Base-by-base conservation (phyloP, 108 stramenopile species). In the Bacterosira constricta region DNA sequence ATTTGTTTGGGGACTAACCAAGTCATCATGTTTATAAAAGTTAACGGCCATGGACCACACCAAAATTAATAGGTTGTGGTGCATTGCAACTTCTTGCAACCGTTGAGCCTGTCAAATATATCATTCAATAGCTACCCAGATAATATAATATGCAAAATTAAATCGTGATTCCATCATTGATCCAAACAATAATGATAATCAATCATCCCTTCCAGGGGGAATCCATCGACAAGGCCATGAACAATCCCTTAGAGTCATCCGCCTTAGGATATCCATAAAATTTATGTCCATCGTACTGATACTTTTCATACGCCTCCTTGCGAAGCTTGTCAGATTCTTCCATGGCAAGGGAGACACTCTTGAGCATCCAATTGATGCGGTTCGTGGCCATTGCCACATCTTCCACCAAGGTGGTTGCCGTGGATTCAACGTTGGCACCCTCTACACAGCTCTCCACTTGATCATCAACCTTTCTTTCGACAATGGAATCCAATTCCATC, bases 301-400 rank as follows among this genome's bases (percentile, higher is more conserved):
- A 80, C 59, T 80, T 80, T 11, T 60, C 34, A 34, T 52, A 80
- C 18, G 75, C 74, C 62, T 80, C 79, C 61, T 75, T 74, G 11
- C 79, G 57, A 26, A 76, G 61, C 44, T 60, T 69, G 30, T 80
- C 74, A 1, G 79, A 76, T 50, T 80, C 79, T 20, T 75, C 73
- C 73, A 80, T 80, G 46, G 75, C 74, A 29, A 70, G 36, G 32
- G 75, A 70, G 0, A 80, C 79, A 38, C 73, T 51, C 44, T 70
- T 49, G 6, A 80, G 56, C 49, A 76, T 61, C 74, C 75, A 76
- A 45, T 58, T 69, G 49, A 80, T 60, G 6, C 74, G 67, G 42
- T 80, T 69, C 21, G 74, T 80, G 25, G 79, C 73, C 60, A 75
- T 44, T 20, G 79, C 70, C 20, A 75, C 61, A 57, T 75, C 79